Evolutionary conservation across 2,329 filamentous ascomycete genomes (phyloP).

Genomic region (Metarhizium rileyi): DNA sequence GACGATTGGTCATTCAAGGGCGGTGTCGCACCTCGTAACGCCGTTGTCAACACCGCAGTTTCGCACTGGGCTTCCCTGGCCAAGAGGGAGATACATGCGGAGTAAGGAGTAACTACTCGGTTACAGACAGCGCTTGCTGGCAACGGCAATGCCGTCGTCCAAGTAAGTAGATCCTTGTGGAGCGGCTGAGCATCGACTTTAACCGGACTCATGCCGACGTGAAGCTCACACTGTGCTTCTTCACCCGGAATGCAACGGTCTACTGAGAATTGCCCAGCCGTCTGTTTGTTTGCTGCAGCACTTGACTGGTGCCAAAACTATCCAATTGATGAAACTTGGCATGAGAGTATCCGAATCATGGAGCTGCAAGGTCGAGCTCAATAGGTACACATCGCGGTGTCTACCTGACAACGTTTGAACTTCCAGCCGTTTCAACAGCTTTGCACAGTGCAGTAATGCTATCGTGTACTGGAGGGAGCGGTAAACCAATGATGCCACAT

Average conservation of each 20-base stretch:
- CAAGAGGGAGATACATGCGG: background rate
- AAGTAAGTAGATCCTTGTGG: background rate
- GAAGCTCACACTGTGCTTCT: background rate
- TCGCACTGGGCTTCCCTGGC: background rate
- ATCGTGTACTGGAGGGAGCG: background rate
- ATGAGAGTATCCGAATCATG: no score
- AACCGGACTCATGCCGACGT: background rate
- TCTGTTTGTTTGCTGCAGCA: no score
- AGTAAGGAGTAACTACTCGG: background rate
- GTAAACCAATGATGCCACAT: conserved; percentile 4
- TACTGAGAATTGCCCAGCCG: no score
- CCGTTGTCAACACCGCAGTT: background rate
- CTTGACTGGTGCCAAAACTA: no score
- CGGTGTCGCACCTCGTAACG: background rate
- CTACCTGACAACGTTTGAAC: background rate
- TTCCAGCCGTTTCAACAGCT: background rate
- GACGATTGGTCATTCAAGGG: conserved; percentile 1
- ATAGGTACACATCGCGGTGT: no score
- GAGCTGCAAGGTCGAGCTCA: no score
- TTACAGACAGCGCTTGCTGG: background rate
- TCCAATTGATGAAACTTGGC: no score
- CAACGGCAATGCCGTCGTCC: background rate
- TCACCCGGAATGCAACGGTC: no score
- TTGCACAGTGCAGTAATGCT: background rate
- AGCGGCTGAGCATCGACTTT: background rate